Evolutionary conservation across 768 basidiomycete genomes (phyloP).

Genomic region (Amanita fuliginea): DNA sequence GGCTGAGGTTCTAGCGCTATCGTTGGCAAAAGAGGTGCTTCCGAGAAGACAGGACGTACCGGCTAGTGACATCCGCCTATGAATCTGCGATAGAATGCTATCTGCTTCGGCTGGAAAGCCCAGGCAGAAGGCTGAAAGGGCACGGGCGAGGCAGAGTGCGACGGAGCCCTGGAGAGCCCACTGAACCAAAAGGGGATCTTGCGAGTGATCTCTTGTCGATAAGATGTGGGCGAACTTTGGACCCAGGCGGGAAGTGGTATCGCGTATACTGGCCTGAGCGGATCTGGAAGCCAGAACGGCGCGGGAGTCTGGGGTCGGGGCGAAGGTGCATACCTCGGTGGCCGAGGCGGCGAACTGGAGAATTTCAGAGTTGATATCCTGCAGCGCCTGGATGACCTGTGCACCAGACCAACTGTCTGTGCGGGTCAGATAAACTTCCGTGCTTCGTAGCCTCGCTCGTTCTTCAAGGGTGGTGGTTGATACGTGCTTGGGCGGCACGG

Average conservation of each 20-base stretch:
- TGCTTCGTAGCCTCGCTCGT: conserved; percentile 42
- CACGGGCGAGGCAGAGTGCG: conserved; percentile 53
- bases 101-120: conserved; percentile 66
- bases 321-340: conserved; percentile 53
- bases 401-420: conserved; percentile 69
- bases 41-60: conserved; percentile 24
- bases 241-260: conserved; percentile 55
- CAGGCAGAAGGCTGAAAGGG: conserved; percentile 61
- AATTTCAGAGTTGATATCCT: conserved; percentile 73
- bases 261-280: conserved; percentile 44
- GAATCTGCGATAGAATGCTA: conserved; percentile 49
- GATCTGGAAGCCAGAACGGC: conserved; percentile 25
- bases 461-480: conserved; percentile 33
- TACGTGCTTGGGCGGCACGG: conserved; percentile 11
- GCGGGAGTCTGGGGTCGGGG: conserved; percentile 20
- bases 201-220: conserved; percentile 53
- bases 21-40: conserved; percentile 2
- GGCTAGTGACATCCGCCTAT: conserved; percentile 42
- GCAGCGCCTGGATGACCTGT: conserved; percentile 67
- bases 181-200: conserved; percentile 69
- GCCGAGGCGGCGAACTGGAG: conserved; percentile 72
- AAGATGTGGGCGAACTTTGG: conserved; percentile 49
- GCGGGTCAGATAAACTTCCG: conserved; percentile 63
- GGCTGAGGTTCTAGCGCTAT: conserved; percentile 54
- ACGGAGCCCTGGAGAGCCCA: conserved; percentile 67